Base-by-base conservation (phyloP, 176 grass and related monocot genomes). In the Typha latifolia region DNA sequence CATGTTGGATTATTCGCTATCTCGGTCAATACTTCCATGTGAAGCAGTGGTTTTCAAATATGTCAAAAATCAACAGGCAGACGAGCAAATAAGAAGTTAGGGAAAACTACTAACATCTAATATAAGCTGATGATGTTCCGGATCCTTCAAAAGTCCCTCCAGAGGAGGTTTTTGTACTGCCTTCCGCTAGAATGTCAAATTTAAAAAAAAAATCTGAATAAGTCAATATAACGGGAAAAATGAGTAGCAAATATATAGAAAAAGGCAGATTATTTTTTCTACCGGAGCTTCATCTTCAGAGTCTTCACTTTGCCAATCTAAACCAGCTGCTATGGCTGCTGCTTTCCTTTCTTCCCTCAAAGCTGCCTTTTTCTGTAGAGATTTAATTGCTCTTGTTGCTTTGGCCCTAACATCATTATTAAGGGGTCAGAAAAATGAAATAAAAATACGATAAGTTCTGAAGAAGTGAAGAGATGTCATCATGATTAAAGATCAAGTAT, bases 101-200 rank as follows among this genome's bases (percentile, higher is more conserved):
- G 51, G 21, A 18, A 78, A 48, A 34, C 7, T 80, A 87, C 88
- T 19, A 51, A 93, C 89, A 80, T 96, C 72, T 63, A 91, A 70
- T 72, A 91, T 63, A 65, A 96, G 80, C 48, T 84, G 77, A 78
- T 86, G 75, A 62, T 91, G 80, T 48, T 96, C 85, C 37, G 62
- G 24, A 74, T 89, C 62, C 34, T 79, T 68, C 32, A 96, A 73
- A 20, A 96, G 82, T 74, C 70, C 85, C 62, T 80, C 72, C 51
- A 96, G n/a, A 48, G 93, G 88, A 82, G 93, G 93, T 81, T 78
- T 73, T 80, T 78, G 85, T 80, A 83, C 91, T 81, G 73, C 73
- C 61, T 78, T 84, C 55, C 37, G 83, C 81, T 93, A 66, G 49
- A 82, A 77, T 56, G 24, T 7, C 2, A 13, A 49, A 56, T 47